Base-by-base conservation (phyloP, 176 grass and related monocot species). In the Musa schizocarpa region DNA sequence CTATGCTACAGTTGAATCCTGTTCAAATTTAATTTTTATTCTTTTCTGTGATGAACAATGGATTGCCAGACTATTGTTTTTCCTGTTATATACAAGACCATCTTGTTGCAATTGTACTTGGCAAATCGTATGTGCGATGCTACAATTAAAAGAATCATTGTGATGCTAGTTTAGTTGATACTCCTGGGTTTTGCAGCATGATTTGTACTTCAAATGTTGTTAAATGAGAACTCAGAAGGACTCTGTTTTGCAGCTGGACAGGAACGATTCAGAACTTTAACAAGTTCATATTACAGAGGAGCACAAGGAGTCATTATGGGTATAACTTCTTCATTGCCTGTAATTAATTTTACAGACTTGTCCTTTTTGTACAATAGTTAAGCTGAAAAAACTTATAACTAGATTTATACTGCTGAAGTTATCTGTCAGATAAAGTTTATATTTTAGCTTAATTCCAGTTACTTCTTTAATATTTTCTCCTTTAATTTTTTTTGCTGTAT, bases 201-300 rank as follows among this genome's bases (percentile, higher is more conserved):
- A 20, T 61, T 61, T 58, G 4, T 16, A 61, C 6, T 61, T 61
- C n/a, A 61, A 61, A 20, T 61, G 17, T n/a, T 20, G 2, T 17
- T 61, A n/a, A 61, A 2, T n/a, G 1, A 61, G 57, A 61, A n/a
- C 14, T 61, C 8, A 61, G n/a, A 61, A n/a, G 57, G 4, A 14
- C 7, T 61, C 14, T 61, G 17, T 20, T 20, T 8, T 61, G 57
- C 57, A 61, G 57, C 57, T 61, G 57, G 57, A 61, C 57, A 61
- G 57, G 57, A 61, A n/a, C 17, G 57, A 61, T 61, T 61, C 57
- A 61, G 57, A n/a, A 61, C 57, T 61, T 61, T 61, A 61, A 61
- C 57, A 61, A 61, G 57, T 61, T 61, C 57, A 20, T 61, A 61
- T 61, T 61, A 61, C 57, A n/a, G 57, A 61, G 57, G 57, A 61